Conservation (phyloP, 1,284 basidiomycete species). For the Trichosporon ovoides region DNA sequence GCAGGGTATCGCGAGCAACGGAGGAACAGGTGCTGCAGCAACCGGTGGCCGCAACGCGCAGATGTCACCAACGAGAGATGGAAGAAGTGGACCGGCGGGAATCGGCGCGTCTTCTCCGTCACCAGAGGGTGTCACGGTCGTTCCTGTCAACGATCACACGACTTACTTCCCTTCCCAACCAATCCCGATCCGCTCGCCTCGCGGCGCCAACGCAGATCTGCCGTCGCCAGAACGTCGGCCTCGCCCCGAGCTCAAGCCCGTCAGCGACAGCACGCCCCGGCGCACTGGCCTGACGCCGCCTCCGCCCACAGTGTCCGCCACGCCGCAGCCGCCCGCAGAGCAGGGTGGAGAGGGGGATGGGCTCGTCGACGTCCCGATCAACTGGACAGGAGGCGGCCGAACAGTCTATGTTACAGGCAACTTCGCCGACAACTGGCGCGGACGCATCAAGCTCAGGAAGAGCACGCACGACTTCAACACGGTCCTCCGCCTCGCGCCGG, state of each 20-base stretch:
- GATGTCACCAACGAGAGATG: background rate
- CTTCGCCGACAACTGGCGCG: conserved; percentile 57
- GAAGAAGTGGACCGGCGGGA: background rate
- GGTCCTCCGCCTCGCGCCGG: conserved; percentile 64
- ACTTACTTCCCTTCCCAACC: conserved; percentile 23
- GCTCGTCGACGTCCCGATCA: conserved; percentile 41
- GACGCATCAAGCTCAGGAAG: conserved; percentile 52
- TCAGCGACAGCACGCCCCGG: conserved; percentile 14
- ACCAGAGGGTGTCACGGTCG: conserved; percentile 16
- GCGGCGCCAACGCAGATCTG: conserved; percentile 5
- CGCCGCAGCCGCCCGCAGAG: conserved; percentile 23
- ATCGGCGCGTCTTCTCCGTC: background rate
- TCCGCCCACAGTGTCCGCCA: conserved; percentile 28
- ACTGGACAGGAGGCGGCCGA: conserved; percentile 50
- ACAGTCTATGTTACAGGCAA: conserved; percentile 57
- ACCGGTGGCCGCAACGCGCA: background rate
- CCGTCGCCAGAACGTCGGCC: conserved; percentile 8
- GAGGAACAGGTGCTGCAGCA: background rate
- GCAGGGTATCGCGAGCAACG: background rate
- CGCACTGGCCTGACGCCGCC: conserved; percentile 26
- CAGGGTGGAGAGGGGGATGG: conserved; percentile 26
- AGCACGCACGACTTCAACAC: conserved; percentile 51
- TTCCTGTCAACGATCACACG: conserved; percentile 21
- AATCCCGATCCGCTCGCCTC: conserved; percentile 21
- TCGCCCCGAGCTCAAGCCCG: conserved; percentile 19